Base-by-base conservation (phyloP, 2,329 filamentous ascomycete genomes). In the Dothidotthia symphoricarpi region DNA sequence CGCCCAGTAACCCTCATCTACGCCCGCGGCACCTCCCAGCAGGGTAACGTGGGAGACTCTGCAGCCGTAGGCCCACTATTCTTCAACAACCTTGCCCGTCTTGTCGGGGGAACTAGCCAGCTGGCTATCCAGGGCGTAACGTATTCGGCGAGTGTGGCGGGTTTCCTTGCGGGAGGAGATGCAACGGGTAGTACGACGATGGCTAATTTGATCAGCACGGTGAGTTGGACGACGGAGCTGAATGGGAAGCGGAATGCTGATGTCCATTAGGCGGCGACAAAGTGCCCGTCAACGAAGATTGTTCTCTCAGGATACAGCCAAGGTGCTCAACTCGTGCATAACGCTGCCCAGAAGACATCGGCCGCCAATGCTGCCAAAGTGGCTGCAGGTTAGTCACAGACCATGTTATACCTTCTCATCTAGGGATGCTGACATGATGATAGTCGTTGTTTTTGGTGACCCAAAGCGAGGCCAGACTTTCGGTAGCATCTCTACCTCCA, bases 51-150 rank as follows among this genome's bases (percentile, higher is more conserved):
- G 8, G 76, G 76, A 15, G 55, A 51, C 30, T 38, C 69, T 8
- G 66, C 68, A 5, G 74, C 76, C 1, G 53, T 47, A n/a, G 52
- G 52, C 0, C 75, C 75, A 2, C 64, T 70, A 1, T 71, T 78
- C 55, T 74, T 75, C 55, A 61, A 70, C 27, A 66, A 68, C 5
- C 57, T 79, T 1, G 63, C 61, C 6, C 39, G 53, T 13, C 46
- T 56, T 13, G 56, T 76, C 24, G 72, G 69, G 16, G 62, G 51
- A n/a, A 49, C 59, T 6, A 61, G 57, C 31, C 67, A 68, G 33
- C 57, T 77, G 11, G 70, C 70, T 2, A 67, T 77, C 12, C 76
- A 79, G 59, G 76, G 76, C 31, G 73, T 78, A n/a, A 66, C 71
- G 19, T 80, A 79, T 51, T 53, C 69, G 1, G 76, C 75, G 1